Evolutionary conservation across 257 asterid species (phyloP).

Genomic region (Echium plantagineum): DNA sequence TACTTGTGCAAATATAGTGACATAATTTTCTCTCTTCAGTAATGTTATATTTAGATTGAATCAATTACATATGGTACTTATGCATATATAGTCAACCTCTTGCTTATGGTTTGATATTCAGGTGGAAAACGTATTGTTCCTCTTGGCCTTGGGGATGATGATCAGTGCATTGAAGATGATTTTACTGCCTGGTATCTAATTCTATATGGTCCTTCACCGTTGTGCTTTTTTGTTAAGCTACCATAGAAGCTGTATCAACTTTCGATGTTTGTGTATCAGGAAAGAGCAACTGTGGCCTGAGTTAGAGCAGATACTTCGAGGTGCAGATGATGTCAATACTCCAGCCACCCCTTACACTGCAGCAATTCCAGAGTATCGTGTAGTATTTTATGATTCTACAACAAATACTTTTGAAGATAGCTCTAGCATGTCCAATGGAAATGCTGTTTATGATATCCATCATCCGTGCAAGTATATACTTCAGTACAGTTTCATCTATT

Average conservation of each 20-base stretch:
- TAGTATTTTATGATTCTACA: slow-evolving; percentile 37
- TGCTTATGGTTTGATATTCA: slow-evolving; percentile 7
- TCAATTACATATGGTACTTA: background rate
- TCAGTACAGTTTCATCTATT: slow-evolving; percentile 1
- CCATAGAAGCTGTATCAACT: background rate
- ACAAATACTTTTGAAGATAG: slow-evolving; percentile 26
- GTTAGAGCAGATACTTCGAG: slow-evolving; percentile 44
- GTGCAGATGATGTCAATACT: slow-evolving; percentile 34
- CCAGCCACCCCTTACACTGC: background rate
- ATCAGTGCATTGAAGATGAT: no score
- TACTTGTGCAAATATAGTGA: no score
- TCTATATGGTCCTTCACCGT: no score
- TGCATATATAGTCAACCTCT: background rate
- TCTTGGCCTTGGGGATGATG: slow-evolving; percentile 26
- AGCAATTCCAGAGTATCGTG: slow-evolving; percentile 13
- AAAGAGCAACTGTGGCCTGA: slow-evolving; percentile 61
- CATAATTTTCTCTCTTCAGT: no score
- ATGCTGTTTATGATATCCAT: slow-evolving; percentile 52
- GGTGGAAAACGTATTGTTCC: slow-evolving; percentile 57
- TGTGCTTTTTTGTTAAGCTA: background rate
- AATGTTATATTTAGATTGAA: no score
- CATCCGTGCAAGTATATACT: slow-evolving; percentile 62
- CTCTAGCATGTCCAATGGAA: slow-evolving; percentile 37
- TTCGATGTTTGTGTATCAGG: slow-evolving; percentile 24
- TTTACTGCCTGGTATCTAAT: slow-evolving; percentile 41